phyloP scores from a whole-genome alignment of 805 yeast species.

The Candida succiphila region DNA sequence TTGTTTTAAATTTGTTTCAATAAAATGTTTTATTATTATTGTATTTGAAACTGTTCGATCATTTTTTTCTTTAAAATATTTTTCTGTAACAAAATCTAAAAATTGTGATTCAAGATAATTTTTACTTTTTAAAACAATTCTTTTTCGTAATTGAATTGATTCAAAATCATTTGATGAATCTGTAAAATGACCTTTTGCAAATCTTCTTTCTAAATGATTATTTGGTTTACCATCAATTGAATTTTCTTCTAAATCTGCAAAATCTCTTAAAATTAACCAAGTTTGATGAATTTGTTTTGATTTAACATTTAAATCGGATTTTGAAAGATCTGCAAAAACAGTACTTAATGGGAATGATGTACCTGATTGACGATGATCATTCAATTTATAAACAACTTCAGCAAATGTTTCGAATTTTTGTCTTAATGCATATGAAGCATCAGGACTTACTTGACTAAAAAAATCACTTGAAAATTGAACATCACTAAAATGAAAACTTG shows the following conservation, averaged over 20 bases:
- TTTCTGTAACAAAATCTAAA: conserved; percentile 57
- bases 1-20: conserved; percentile 30
- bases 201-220: conserved; percentile 22
- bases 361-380: conserved; percentile 51
- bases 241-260: conserved; percentile 27
- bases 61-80: conserved; percentile 36
- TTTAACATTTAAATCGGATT: conserved; percentile 47
- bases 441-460: conserved; percentile 17
- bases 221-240: conserved; percentile 21
- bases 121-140: conserved; percentile 46
- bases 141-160: conserved; percentile 26
- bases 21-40: conserved; percentile 59
- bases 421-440: conserved; percentile 28
- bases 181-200: conserved; percentile 20
- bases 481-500: conserved; percentile 20
- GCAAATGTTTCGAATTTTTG: conserved; percentile 69
- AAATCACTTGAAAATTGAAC: conserved; percentile 12
- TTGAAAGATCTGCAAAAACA: conserved; percentile 51
- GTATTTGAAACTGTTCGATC: conserved; percentile 46
- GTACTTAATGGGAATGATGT: conserved; percentile 46
- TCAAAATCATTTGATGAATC: conserved; percentile 19
- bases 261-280: conserved; percentile 55
- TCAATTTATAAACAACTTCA: conserved; percentile 56
- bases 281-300: conserved; percentile 66
- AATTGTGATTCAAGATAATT: conserved; percentile 68